A percentile compares a stretch with the other conserved stretches of the same genome.
These are phyloP conservation scores for Biancaea sappan DNA, from an alignment of 306 rosid species.

Conservation along the genomic window DNA sequence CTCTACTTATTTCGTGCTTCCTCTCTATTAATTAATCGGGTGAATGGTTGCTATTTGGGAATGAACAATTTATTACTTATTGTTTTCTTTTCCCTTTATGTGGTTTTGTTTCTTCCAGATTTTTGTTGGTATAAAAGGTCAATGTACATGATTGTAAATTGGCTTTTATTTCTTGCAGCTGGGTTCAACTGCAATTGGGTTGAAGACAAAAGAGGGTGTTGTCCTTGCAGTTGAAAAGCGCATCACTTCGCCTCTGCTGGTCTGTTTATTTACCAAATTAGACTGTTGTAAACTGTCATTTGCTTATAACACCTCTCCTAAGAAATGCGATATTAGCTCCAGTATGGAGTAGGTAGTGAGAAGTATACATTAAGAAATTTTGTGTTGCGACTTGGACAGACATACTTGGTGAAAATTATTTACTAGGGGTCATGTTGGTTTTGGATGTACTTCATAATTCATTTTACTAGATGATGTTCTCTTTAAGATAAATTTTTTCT, in stretches of 20 bases:
- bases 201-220: conserved; percentile 95
- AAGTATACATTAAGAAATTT: not conserved
- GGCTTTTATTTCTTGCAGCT: conserved; percentile 49
- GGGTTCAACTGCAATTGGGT: conserved; percentile 94
- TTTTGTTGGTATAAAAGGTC: not conserved
- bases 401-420: not conserved
- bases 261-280: conserved; percentile 28
- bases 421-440: not conserved
- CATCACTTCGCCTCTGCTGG: conserved; percentile 95
- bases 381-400: not conserved
- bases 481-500: not conserved
- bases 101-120: not conserved
- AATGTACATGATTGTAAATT: not conserved
- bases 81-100: not conserved
- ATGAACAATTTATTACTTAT: not conserved
- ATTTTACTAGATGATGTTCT: not conserved
- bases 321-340: not conserved
- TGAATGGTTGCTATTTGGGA: not conserved
- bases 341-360: not conserved
- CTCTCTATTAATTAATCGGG: not conserved
- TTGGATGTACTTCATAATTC: not conserved
- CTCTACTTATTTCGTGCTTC: not conserved
- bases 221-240: conserved; percentile 98
- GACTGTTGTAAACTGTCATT: not conserved
- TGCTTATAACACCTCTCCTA: not conserved